Conservation (phyloP, 306 rosid genomes). For the Gleditsia sinensis region DNA sequence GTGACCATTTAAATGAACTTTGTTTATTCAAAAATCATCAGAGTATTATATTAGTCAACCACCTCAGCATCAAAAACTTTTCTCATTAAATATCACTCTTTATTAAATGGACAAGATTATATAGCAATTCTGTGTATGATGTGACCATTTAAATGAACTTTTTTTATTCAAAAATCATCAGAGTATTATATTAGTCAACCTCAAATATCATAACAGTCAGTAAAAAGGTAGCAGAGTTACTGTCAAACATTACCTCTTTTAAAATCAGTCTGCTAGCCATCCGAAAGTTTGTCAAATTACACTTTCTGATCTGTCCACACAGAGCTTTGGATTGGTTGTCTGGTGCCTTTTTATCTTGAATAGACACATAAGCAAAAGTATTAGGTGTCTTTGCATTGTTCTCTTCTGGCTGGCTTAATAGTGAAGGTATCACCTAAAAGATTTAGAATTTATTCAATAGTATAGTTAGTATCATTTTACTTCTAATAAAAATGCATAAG, state of each 20-base stretch:
- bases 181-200: background rate
- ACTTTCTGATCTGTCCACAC: slow-evolving; percentile 74
- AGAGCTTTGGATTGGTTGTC: slow-evolving; percentile 31
- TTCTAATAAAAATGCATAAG: background rate
- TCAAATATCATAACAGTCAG: no score
- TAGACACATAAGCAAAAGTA: slow-evolving; percentile 65
- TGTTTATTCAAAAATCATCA: background rate
- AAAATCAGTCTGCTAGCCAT: slow-evolving; percentile 43
- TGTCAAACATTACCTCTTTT: slow-evolving; percentile 57
- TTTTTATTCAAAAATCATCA: background rate
- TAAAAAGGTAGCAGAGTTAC: background rate
- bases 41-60: background rate
- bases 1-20: slow-evolving; percentile 9
- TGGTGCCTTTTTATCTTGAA: slow-evolving; percentile 41
- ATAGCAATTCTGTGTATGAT: background rate
- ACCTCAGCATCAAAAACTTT: background rate
- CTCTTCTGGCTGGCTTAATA: slow-evolving; percentile 38
- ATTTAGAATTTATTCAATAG: slow-evolving; percentile 7
- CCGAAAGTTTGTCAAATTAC: slow-evolving; percentile 67
- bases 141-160: slow-evolving; percentile 9
- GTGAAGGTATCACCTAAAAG: slow-evolving; percentile 77
- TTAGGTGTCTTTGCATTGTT: slow-evolving; percentile 37
- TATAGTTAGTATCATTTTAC: background rate
- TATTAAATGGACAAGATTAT: background rate
- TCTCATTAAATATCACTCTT: background rate